Evolutionary conservation across 2,329 filamentous ascomycete genomes (phyloP), one percentile per base, ranked within the genome.

Genomic region (Fusarium austroafricanum): DNA sequence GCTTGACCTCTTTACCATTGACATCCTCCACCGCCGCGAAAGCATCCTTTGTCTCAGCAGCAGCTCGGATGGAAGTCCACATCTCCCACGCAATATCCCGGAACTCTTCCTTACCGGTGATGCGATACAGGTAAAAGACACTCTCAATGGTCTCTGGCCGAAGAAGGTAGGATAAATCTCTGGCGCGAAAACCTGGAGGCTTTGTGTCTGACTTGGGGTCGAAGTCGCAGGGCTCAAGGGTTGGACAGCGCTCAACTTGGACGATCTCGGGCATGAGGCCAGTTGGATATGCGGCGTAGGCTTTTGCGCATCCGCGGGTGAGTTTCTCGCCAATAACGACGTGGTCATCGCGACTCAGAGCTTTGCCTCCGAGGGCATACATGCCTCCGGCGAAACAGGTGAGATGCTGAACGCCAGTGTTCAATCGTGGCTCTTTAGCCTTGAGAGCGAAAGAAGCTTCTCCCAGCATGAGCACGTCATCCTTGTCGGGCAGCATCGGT

Each of bases 121-220:
- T 82, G 49, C 91, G 87, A 76, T 90, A 93, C 82, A 95, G 87
- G 74, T 93, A 86, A 77, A 93, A 95, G 6, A 96, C 87, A 15
- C 89, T 91, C 80, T 95, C 92, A 54, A 95, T 93, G 3, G 92
- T 92, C 79, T 95, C 72, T 0, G 72, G 72, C 2, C 72, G 68
- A 0, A 74, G 68, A 0, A 70, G 44, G 12, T 72, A 74, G 0
- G 46, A 35, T n/a, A 51, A 49, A 1, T 74, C 71, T n/a, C 37
- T 55, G 4, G 70, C 61, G 2, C 63, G 59, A 53, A 72, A 74
- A 2, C 71, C 71, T 0, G 57, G 49, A 0, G 72, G 63, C 7
- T 63, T 47, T 11, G 23, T 58, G 1, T 59, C 39, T 3, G 44
- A 64, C 1, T 51, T 55, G 7, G 63, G 37, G 3, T 55, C 49